Conservation (phyloP, 1,139 yeast species). For the Yamadazyma triangularis region DNA sequence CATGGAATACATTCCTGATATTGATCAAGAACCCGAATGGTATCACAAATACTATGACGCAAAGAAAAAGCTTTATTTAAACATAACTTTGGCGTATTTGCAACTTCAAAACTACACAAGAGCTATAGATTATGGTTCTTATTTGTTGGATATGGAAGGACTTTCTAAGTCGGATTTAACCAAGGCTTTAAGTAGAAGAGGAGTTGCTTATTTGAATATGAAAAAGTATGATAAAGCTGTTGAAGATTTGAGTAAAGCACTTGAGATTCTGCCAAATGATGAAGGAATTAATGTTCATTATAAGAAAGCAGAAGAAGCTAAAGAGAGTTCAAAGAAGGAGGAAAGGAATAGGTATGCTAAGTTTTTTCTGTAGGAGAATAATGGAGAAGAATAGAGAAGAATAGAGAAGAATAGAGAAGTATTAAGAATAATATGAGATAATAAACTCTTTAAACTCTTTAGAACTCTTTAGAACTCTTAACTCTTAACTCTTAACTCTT, state of each 20-base stretch:
- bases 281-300: constrained; percentile 43
- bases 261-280: constrained; percentile 45
- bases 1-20: constrained; percentile 68
- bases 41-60: constrained; percentile 45
- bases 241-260: constrained; percentile 42
- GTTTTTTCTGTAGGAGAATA: constrained; percentile 45
- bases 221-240: constrained; percentile 50
- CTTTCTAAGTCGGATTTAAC: constrained; percentile 44
- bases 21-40: constrained; percentile 56
- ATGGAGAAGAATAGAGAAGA: too few relatives aligned
- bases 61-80: constrained; percentile 59
- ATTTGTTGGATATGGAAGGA: constrained; percentile 46
- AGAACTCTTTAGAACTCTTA: too few relatives aligned
- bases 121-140: constrained; percentile 51
- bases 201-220: constrained; percentile 40
- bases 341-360: constrained; percentile 55
- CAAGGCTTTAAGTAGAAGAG: constrained; percentile 61
- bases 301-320: constrained; percentile 29
- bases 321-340: constrained; percentile 40
- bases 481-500: too few relatives aligned
- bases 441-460: too few relatives aligned
- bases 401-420: too few relatives aligned
- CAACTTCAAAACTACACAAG: constrained; percentile 42
- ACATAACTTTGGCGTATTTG: constrained; percentile 50
- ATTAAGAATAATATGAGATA: too few relatives aligned